Percentiles rank a stretch among this genome's conserved stretches.
phyloP scores from a whole-genome alignment of 2,329 filamentous ascomycete species.

The Microascus cirrosus region DNA sequence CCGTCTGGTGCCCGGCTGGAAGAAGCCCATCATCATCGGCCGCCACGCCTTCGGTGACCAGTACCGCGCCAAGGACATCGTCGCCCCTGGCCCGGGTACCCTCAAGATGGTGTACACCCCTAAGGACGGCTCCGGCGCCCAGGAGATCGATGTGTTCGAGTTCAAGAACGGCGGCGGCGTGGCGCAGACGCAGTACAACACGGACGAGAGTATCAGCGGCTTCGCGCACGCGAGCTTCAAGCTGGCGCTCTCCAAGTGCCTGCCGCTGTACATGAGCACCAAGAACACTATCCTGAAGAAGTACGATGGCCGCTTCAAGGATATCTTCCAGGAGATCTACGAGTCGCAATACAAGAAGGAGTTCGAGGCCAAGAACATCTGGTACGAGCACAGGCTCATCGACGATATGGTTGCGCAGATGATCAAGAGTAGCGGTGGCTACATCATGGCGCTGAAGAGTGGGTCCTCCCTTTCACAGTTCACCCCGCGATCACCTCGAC shows the following conservation, averaged over 20 bases:
- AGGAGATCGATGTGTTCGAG: constrained; percentile 82
- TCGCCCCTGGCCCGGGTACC: constrained; percentile 73
- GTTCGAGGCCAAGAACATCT: constrained; percentile 87
- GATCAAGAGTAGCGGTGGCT: constrained; percentile 96
- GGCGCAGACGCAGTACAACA: constrained; percentile 96
- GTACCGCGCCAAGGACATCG: constrained; percentile 90
- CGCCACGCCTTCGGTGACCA: constrained; percentile 98
- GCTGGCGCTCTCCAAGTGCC: constrained; percentile 73
- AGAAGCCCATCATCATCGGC: constrained; percentile 98
- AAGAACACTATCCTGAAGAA: constrained; percentile 99
- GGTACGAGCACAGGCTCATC: constrained; percentile 98
- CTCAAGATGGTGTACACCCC: constrained; percentile 94
- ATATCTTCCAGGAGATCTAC: constrained; percentile 97
- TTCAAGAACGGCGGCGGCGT: constrained; percentile 82
- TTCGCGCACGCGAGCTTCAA: constrained; percentile 97
- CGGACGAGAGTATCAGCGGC: constrained; percentile 83
- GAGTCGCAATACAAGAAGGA: constrained; percentile 75
- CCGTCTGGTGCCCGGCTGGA: constrained; percentile 91
- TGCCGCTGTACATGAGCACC: constrained; percentile 99
- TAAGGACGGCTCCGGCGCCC: constrained; percentile 60
- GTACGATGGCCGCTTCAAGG: constrained; percentile 98
- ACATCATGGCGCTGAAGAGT: constrained; percentile 98
- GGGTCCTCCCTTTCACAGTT: constrained; percentile 21
- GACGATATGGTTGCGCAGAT: constrained; percentile 99
- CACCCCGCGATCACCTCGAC: background rate